These are phyloP conservation scores for Penicillium argentinense DNA, from an alignment of 495 filamentous ascomycete species.

Conservation along the genomic window DNA sequence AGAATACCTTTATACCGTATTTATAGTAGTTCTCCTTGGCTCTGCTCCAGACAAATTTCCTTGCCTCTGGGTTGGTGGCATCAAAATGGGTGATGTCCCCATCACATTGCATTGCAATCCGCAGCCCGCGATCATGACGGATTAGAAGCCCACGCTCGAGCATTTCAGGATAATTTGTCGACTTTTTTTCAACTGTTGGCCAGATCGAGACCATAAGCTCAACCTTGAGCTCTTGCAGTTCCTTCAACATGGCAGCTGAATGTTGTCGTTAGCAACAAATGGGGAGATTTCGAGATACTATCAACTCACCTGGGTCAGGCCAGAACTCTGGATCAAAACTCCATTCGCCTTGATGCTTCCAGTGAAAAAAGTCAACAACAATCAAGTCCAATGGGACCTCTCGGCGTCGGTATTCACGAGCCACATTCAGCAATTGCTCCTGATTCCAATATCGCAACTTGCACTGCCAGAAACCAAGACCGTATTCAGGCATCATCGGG, in stretches of 20 bases:
- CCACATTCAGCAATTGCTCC: constrained; percentile 54
- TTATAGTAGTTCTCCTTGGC: constrained; percentile 55
- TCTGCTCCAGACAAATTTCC: constrained; percentile 54
- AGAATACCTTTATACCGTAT: constrained; percentile 58
- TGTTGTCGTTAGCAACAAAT: neutral
- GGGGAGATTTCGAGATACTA: no score
- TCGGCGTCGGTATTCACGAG: constrained; percentile 51
- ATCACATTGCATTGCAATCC: constrained; percentile 51
- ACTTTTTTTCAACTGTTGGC: constrained; percentile 55
- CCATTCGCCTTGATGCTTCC: constrained; percentile 60
- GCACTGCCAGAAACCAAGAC: constrained; percentile 63
- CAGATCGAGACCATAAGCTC: constrained; percentile 63
- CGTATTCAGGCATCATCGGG: constrained; percentile 63
- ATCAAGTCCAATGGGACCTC: constrained; percentile 56
- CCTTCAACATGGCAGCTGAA: constrained; percentile 53
- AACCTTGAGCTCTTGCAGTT: constrained; percentile 50
- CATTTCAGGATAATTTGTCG: constrained; percentile 56
- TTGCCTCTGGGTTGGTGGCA: constrained; percentile 53
- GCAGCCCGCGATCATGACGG: constrained; percentile 52
- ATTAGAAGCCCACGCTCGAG: constrained; percentile 52
- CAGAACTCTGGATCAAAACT: constrained; percentile 56
- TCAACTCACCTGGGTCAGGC: constrained; percentile 52
- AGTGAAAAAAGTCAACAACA: constrained; percentile 62
- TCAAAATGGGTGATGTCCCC: constrained; percentile 57
- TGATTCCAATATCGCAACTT: constrained; percentile 61